Base-by-base conservation (phyloP, 164 flowering plant species). In the Dillenia turbinata region DNA sequence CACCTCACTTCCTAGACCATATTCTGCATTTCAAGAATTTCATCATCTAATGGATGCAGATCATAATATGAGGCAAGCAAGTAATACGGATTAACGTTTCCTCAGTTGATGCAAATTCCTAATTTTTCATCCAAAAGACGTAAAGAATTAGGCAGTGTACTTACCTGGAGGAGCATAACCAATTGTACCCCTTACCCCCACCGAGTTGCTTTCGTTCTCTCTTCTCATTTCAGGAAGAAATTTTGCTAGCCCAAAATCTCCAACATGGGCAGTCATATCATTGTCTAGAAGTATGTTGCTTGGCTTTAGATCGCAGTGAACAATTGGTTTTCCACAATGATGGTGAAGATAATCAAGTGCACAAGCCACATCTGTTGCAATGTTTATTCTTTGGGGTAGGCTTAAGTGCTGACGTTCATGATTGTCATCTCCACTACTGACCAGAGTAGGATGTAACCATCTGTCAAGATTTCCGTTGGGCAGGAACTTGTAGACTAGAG, bases 281-380 rank as follows among this genome's bases (percentile, higher is more conserved):
- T 12, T 15, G 12, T 66, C 57, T 0, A 66, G 45, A 9, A 58
- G 46, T 24, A 58, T 66, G 26, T 66, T 58, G 46, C 57, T 66
- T 16, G 63, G 63, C 33, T 58, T 66, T 10, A 58, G 10, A 24
- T 66, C 63, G 50, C 69, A 57, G 40, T 65, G 68, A 40, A 58
- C 22, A 10, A 65, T 43, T 9, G 62, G 62, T 2, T 12, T 16
- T 1, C 12, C n/a, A 44, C 63, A 44, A 11, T 24, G 40, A 44
- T 52, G 9, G n/a, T 66, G 69, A 44, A 66, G 69, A 51, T 66
- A 59, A 6, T 51, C 63, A 1, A 66, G 16, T 12, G 63, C 69
- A 58, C 5, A 10, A 1, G 61, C 67, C 10, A 64, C 46, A 40
- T 64, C 67, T 49, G 56, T 12, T 3, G 61, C 61, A 22, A 64